Evolutionary conservation across 192 early-diverging fungal genomes (phyloP), one percentile per base, ranked within the genome.

Genomic region (Coemansia sp.): DNA sequence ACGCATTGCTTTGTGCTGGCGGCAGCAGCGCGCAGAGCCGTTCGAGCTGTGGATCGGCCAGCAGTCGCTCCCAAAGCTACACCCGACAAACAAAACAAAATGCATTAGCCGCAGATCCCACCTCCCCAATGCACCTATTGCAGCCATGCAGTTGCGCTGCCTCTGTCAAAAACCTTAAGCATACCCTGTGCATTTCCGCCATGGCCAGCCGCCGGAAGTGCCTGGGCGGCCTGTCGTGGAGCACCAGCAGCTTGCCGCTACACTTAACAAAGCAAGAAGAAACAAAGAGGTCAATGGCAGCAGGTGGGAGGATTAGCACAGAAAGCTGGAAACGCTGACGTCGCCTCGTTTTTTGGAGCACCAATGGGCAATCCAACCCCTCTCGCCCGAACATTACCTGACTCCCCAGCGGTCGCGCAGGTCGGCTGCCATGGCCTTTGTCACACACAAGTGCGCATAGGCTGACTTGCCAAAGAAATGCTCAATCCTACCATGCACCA

Each of bases 371-470:
- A n/a, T n/a, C n/a, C n/a, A n/a, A n/a, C n/a, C n/a, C n/a, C n/a
- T n/a, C n/a, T n/a, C n/a, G n/a, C n/a, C n/a, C n/a, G n/a, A n/a
- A n/a, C n/a, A n/a, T n/a, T 81, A 90, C 89, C 75, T 58, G 9
- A 87, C 72, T 18, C 63, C 60, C 83, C 83, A 91, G 26, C 65
- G 75, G 44, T 77, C 49, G 27, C 67, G 41, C 30, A 96, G 50
- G 35, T 88, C 83, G 0, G 65, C 53, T 8, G 80, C 78, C 92
- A 97, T 94, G 9, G 86, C 82, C 22, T 87, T 59, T 18, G 91
- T 92, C 5, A 97, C 95, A 33, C 87, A 86, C 38, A 97, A 60
- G 52, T 97, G 93, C 9, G 85, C 84, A 47, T 81, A 80, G 2
- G 95, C 91, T 26, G 49, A 59, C 42, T 25, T 37, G 3, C 72